Percentiles rank a stretch among this genome's conserved stretches.
These are phyloP conservation scores for Mallotus nudiflorus DNA, from an alignment of 345 rosid genomes.

Conservation along the genomic window DNA sequence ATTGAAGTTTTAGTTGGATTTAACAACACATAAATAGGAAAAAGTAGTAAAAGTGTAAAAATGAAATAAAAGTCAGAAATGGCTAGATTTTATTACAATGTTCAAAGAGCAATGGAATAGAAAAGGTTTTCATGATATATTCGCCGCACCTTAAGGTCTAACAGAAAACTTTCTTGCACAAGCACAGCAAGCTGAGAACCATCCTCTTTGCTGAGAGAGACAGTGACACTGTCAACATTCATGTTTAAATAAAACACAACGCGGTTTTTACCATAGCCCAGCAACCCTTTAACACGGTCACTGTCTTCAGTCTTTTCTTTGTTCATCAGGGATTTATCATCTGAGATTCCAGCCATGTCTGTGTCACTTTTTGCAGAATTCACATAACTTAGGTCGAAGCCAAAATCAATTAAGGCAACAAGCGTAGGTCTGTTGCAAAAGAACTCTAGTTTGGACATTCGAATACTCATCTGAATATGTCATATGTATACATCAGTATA, in stretches of 20 bases:
- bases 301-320: slow-evolving; percentile 70
- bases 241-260: slow-evolving; percentile 81
- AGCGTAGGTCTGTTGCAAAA: slow-evolving; percentile 94
- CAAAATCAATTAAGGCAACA: slow-evolving; percentile 94
- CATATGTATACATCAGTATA: slow-evolving; percentile 35
- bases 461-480: slow-evolving; percentile 82
- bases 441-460: slow-evolving; percentile 94
- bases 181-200: slow-evolving; percentile 94
- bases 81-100: neutral
- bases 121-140: slow-evolving; percentile 13
- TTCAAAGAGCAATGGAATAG: neutral
- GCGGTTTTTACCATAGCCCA: slow-evolving; percentile 94
- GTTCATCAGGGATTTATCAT: slow-evolving; percentile 45
- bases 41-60: neutral
- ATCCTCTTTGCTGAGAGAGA: slow-evolving; percentile 95
- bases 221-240: slow-evolving; percentile 87
- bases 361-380: slow-evolving; percentile 32
- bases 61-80: neutral
- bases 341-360: slow-evolving; percentile 35
- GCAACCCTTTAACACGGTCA: slow-evolving; percentile 76
- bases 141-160: slow-evolving; percentile 78
- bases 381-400: slow-evolving; percentile 65
- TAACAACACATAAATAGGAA: neutral
- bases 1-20: neutral
- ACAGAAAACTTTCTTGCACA: slow-evolving; percentile 86